phyloP scores from a whole-genome alignment of 2,329 filamentous ascomycete species.

The Penicillium freii region DNA sequence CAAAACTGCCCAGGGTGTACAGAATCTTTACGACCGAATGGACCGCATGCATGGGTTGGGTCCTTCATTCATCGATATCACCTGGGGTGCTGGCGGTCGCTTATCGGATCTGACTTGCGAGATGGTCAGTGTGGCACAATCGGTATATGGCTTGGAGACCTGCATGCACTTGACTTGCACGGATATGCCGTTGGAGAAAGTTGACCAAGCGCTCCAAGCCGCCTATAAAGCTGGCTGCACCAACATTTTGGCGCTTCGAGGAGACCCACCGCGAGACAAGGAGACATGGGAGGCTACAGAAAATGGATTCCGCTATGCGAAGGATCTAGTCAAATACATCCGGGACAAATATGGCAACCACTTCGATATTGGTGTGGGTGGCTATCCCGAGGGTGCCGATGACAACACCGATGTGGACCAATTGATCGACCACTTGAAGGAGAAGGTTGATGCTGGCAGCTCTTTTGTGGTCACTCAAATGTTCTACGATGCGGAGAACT shows the following conservation, averaged over 20 bases:
- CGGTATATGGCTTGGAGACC: conserved; percentile 92
- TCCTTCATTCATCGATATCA: conserved; percentile 95
- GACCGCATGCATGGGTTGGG: conserved; percentile 96
- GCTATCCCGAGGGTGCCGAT: conserved; percentile 93
- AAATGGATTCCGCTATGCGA: conserved; percentile 85
- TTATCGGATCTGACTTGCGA: conserved; percentile 91
- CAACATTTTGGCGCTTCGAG: conserved; percentile 90
- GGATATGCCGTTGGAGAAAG: conserved; percentile 90
- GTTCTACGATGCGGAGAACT: conserved; percentile 98
- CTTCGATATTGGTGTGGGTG: conserved; percentile 96
- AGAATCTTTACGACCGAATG: conserved; percentile 99
- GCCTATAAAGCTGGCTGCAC: conserved; percentile 96
- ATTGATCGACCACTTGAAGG: conserved; percentile 88
- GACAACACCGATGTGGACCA: conserved; percentile 84
- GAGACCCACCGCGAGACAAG: conserved; percentile 88
- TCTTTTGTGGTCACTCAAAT: conserved; percentile 97
- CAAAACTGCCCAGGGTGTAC: conserved; percentile 84
- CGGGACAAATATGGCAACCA: conserved; percentile 76
- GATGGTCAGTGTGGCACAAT: conserved; percentile 95
- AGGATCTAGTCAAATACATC: conserved; percentile 85
- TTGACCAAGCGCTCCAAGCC: conserved; percentile 80
- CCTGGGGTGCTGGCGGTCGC: conserved; percentile 93
- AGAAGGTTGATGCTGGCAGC: conserved; percentile 92
- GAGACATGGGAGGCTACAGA: conserved; percentile 90
- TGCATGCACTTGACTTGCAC: conserved; percentile 99